Evolutionary conservation across 2,329 filamentous ascomycete species (phyloP).

Genomic region (Endothia cerciana): DNA sequence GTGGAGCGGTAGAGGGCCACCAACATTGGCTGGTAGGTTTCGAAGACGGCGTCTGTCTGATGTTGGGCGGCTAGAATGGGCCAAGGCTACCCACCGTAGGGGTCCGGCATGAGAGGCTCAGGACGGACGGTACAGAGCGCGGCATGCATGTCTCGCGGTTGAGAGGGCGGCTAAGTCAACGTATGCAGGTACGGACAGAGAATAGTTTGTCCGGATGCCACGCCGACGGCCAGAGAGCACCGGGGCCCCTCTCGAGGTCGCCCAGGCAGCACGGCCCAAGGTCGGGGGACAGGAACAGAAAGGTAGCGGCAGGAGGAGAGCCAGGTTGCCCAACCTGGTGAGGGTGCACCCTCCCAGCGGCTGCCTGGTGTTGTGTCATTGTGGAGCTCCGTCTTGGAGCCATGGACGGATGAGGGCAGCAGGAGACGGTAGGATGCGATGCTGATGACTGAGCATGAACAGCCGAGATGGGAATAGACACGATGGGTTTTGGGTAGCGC

Average conservation of each 20-base stretch:
- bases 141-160: constrained; percentile 14
- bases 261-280: no score
- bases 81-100: constrained; percentile 26
- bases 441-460: constrained; percentile 13
- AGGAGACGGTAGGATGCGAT: constrained; percentile 8
- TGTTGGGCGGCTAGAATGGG: constrained; percentile 50
- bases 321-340: neutral
- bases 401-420: neutral
- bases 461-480: constrained; percentile 19
- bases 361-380: neutral
- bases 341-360: neutral
- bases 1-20: constrained; percentile 44
- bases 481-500: neutral
- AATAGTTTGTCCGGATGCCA: neutral
- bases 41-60: constrained; percentile 53
- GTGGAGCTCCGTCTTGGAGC: constrained; percentile 8
- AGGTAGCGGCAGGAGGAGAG: constrained; percentile 4
- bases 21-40: constrained; percentile 55
- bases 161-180: constrained; percentile 26
- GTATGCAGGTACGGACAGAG: constrained; percentile 12
- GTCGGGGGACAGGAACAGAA: neutral
- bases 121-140: constrained; percentile 8
- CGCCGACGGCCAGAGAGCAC: neutral
- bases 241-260: no score
- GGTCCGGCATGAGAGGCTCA: constrained; percentile 26